Percentiles rank a stretch among this genome's conserved stretches.
These are phyloP conservation scores for Phytophthora cactorum DNA, from an alignment of 352 stramenopile species.

Conservation along the genomic window DNA sequence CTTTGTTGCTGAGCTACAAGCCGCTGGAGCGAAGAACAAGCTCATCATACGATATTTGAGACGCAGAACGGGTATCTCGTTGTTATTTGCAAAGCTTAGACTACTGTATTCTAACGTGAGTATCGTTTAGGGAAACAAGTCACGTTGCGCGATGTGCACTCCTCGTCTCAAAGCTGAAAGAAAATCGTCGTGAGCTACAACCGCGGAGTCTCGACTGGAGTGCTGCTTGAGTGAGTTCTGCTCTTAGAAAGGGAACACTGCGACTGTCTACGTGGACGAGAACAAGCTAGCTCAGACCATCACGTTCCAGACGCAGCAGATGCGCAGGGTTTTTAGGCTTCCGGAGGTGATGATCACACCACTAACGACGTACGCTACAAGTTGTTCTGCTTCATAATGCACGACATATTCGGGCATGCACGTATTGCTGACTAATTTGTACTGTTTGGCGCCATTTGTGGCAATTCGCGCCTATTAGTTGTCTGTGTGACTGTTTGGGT, in stretches of 20 bases:
- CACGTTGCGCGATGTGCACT: constrained; percentile 2
- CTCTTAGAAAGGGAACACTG: constrained; percentile 1
- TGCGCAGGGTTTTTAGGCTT: constrained; percentile 10
- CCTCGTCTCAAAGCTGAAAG: constrained; percentile 6
- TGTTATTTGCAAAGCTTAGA: not conserved
- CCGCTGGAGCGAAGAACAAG: not conserved
- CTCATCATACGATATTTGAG: not conserved
- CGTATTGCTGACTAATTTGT: too few species aligned
- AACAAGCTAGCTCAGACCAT: constrained; percentile 4
- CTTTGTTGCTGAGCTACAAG: not conserved
- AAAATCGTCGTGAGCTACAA: not conserved
- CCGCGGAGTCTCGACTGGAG: not conserved
- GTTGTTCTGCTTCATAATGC: not conserved
- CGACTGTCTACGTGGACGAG: constrained; percentile 11
- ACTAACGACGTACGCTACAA: not conserved
- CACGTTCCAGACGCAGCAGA: constrained; percentile 12
- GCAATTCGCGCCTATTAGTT: too few species aligned
- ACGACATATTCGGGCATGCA: not conserved
- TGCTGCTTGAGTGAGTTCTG: not conserved
- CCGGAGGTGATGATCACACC: constrained; percentile 11
- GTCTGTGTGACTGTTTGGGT: not conserved
- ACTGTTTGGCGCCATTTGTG: too few species aligned
- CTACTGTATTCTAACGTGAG: too few species aligned
- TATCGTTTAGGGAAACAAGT: constrained; percentile 8
- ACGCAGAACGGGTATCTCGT: not conserved